Base-by-base conservation (phyloP, 345 rosid species). In the Gossypium turneri region DNA sequence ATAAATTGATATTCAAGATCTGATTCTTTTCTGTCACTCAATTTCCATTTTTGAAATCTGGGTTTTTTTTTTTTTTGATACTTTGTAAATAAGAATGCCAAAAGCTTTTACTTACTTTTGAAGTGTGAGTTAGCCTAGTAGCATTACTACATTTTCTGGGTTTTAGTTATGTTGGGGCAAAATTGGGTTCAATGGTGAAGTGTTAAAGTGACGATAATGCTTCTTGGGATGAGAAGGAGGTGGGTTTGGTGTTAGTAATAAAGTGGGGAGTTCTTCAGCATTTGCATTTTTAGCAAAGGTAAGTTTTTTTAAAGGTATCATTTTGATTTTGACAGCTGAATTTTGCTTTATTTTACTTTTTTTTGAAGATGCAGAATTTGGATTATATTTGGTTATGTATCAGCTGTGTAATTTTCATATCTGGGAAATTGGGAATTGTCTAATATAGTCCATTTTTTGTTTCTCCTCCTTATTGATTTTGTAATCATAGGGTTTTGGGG, bases 261-360 rank as follows among this genome's bases (percentile, higher is more conserved):
- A 79, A 77, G 80, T 73, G 76, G 78, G 78, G 79, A 71, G 78
- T 75, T 77, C 79, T 45, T 71, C 62, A 81, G 82, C 77, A 77
- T 75, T 80, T 82, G 78, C 85, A 77, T 75, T 83, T 38, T 60
- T 60, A 70, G 75, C 72, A 24, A 82, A 69, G 88, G 84, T 86
- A 55, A 76, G 64, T 51, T 57, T 22, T 58, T 70, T 62, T 6
- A 15, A 34, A 34, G 2, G 19, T 52, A 15, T 52, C 56, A 2
- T 53, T 53, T 53, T 52, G 22, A 45, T 45, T 50, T 51, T 8
- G 3, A 9, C 71, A 60, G 9, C 17, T 67, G 4, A 10, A 55
- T 47, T 41, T 19, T 44, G 45, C 66, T 66, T 22, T 15, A 7
- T 58, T 19, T 34, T 56, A 9, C 9, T n/a, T 61, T 45, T 45